A percentile compares a stretch with the other conserved stretches of the same genome.
Conservation (phyloP, 495 filamentous ascomycete species). For the Penicillium ucsense region DNA sequence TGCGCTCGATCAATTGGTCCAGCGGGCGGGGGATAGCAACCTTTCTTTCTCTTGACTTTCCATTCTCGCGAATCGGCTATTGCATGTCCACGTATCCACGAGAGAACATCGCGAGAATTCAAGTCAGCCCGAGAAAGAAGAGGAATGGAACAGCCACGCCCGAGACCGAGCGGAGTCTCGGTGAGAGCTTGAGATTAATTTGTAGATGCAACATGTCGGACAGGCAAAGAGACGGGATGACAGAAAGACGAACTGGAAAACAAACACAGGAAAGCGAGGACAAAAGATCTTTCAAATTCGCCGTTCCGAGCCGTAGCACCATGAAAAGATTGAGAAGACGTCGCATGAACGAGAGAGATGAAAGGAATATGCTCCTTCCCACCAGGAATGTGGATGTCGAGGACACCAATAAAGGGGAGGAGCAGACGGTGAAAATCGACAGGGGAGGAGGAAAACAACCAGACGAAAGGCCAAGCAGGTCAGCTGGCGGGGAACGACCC, state of each 20-base stretch:
- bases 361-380: slow-evolving; percentile 15
- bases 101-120: too few species aligned
- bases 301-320: slow-evolving; percentile 39
- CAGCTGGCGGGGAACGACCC: neutral
- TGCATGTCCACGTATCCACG: too few species aligned
- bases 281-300: slow-evolving; percentile 25
- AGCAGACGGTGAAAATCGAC: slow-evolving; percentile 4
- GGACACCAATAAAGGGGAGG: slow-evolving; percentile 17
- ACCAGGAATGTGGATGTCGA: slow-evolving; percentile 14
- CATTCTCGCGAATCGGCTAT: too few species aligned
- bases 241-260: slow-evolving; percentile 19
- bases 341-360: slow-evolving; percentile 24
- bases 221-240: slow-evolving; percentile 9
- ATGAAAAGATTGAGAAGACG: slow-evolving; percentile 32
- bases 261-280: slow-evolving; percentile 11
- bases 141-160: too few species aligned
- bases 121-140: too few species aligned
- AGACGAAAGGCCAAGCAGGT: neutral
- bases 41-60: too few species aligned
- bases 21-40: too few species aligned
- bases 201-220: slow-evolving; percentile 23
- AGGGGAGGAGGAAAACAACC: slow-evolving; percentile 3
- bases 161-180: too few species aligned
- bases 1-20: too few species aligned
- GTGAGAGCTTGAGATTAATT: slow-evolving; percentile 21